Conservation (phyloP, 2,329 filamentous ascomycete genomes). For the Colletotrichum sp. region DNA sequence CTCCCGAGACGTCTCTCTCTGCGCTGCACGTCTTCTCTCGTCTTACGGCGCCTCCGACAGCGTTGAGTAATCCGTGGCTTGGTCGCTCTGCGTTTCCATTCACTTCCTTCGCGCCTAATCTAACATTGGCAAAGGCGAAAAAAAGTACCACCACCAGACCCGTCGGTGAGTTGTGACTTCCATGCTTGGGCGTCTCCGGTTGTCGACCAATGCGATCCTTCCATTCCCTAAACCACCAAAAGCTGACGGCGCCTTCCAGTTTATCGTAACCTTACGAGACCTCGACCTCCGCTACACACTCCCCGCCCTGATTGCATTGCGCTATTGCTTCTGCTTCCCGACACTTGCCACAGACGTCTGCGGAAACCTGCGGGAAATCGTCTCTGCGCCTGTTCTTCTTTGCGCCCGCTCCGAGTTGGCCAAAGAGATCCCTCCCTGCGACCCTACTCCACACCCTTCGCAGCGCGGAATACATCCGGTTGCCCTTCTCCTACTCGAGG, state of each 20-base stretch:
- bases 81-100: not conserved
- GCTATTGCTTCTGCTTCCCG: not conserved
- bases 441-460: not conserved
- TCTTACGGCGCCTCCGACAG: not conserved
- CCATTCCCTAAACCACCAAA: not conserved
- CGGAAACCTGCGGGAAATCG: not conserved
- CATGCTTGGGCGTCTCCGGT: not conserved
- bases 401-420: not conserved
- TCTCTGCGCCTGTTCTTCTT: not conserved
- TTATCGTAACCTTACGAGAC: slow-evolving; percentile 4
- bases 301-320: not conserved
- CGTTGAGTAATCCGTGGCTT: not conserved
- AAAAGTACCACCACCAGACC: not conserved
- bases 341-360: not conserved
- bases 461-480: not conserved
- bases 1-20: not conserved
- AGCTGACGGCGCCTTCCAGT: slow-evolving; percentile 9
- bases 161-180: slow-evolving; percentile 15
- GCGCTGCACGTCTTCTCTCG: not conserved
- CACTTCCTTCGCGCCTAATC: not conserved
- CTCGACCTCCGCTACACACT: not conserved
- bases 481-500: not conserved
- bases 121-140: not conserved
- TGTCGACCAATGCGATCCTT: slow-evolving; percentile 4
- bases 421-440: not conserved